Base-by-base conservation (phyloP, 1,284 basidiomycete genomes). In the Neolentinus lepideus region DNA sequence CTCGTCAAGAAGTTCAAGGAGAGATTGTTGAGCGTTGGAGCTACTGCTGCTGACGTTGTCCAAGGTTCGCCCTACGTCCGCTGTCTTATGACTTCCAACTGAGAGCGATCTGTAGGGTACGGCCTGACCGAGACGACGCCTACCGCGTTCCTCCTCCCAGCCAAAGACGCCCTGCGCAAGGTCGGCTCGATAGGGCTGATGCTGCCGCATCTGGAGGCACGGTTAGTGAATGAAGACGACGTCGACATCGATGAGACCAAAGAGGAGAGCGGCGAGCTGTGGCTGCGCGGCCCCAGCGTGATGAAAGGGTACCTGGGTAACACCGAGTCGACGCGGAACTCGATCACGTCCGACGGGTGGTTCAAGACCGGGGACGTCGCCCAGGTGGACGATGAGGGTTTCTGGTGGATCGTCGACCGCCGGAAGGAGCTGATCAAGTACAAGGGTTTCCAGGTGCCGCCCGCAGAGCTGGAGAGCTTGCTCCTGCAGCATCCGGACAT, bases 351-450 rank as follows among this genome's bases (percentile, higher is more conserved):
- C 0, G 84, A 89, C 57, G 78, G 81, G 2, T 94, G 88, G 88
- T 88, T 92, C 75, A 90, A 88, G 75, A 94, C 90, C 0, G 91
- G 91, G 1, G 91, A 94, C 67, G 79, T 92, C 48, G 84, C 78
- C 0, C 68, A 78, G 11, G 67, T 78, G 9, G 86, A 90, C 60
- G 60, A 67, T 2, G 81, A 90, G 1, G 90, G 89, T 0, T 84
- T 71, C 60, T 84, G 78, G 60, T 77, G 72, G 51, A 82, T 89
- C 53, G 80, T 89, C 1, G 87, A 90, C 63, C 69, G 88, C 46
- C 77, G 82, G 60, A 93, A 93, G 63, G 91, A 93, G 65, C 70
- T 93, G 31, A 90, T 94, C 72, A 92, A 93, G 67, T 92, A 92
- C 69, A 88, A 88, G 73, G 63, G 69, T n/a, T 67, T 69, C 65